Conservation (phyloP, 1,139 yeast genomes). For the Scheffersomyces parashehatae region DNA sequence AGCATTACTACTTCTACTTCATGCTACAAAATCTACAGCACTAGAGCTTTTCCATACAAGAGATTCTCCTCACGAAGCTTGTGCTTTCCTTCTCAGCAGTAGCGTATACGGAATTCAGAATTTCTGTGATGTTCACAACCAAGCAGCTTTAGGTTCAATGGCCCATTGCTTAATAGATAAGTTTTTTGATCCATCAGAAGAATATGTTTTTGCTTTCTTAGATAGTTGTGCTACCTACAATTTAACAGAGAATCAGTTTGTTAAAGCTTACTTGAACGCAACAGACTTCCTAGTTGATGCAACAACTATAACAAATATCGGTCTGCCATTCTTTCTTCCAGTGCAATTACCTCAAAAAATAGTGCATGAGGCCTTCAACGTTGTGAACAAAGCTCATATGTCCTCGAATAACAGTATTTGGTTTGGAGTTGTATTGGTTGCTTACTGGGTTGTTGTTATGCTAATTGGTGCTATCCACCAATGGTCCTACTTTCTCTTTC, state of each 20-base stretch:
- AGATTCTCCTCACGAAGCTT: neutral
- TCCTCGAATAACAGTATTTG: slow-evolving; percentile 11
- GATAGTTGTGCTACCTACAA: too few species aligned
- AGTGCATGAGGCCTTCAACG: neutral
- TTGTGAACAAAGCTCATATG: neutral
- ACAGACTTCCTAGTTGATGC: slow-evolving; percentile 1
- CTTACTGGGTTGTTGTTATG: slow-evolving; percentile 15
- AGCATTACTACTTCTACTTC: neutral
- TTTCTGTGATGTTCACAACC: slow-evolving; percentile 1
- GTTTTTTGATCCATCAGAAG: too few species aligned
- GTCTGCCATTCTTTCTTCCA: slow-evolving; percentile 1
- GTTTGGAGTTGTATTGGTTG: slow-evolving; percentile 15
- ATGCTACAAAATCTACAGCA: neutral
- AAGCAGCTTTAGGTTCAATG: slow-evolving; percentile 6
- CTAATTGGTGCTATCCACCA: slow-evolving; percentile 11
- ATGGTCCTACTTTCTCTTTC: slow-evolving; percentile 10
- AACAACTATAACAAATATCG: neutral
- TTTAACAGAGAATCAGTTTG: neutral
- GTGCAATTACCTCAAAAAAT: slow-evolving; percentile 8
- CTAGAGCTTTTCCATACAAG: neutral
- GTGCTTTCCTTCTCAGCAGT: neutral
- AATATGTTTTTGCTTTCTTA: too few species aligned
- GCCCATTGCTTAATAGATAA: slow-evolving; percentile 3
- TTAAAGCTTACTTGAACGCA: slow-evolving; percentile 4
- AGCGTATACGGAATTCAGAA: neutral